A percentile compares a stretch with the other conserved stretches of the same genome.
Evolutionary conservation across 2,329 filamentous ascomycete species (phyloP).

Genomic region (Orbilia ellipsospora): DNA sequence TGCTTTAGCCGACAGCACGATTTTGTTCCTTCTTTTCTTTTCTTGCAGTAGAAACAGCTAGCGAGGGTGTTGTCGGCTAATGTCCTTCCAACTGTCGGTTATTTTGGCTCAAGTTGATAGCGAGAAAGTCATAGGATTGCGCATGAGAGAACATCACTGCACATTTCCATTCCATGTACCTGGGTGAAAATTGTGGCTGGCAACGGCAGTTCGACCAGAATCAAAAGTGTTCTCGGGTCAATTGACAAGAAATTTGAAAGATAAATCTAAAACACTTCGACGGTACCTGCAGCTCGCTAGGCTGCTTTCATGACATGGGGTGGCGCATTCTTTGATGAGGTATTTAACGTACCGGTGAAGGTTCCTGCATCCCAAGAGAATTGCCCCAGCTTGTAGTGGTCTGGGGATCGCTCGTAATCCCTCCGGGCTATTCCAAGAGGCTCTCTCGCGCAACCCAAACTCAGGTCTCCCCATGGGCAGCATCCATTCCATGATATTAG

Average conservation of each 20-base stretch:
- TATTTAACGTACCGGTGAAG: constrained; percentile 39
- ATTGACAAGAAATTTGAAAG: constrained; percentile 19
- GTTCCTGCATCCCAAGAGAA: constrained; percentile 2
- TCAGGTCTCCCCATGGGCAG: not conserved
- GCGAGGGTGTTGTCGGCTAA: constrained; percentile 34
- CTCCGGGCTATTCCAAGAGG: no score
- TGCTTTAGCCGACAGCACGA: constrained; percentile 48
- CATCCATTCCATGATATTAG: no score
- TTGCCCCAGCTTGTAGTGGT: no score
- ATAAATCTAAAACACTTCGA: constrained; percentile 19
- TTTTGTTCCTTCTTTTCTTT: not conserved
- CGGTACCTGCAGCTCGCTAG: constrained; percentile 56
- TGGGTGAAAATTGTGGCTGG: constrained; percentile 14
- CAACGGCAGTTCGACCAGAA: not conserved
- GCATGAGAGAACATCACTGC: not conserved
- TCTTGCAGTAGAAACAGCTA: constrained; percentile 1
- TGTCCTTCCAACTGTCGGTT: constrained; percentile 16
- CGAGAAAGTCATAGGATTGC: constrained; percentile 3
- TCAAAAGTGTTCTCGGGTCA: constrained; percentile 7
- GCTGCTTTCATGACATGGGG: constrained; percentile 6
- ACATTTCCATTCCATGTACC: constrained; percentile 13
- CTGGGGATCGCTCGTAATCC: no score
- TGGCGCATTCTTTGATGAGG: constrained; percentile 24
- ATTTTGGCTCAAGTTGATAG: not conserved
- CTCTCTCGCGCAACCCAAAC: not conserved